These are phyloP conservation scores for Botrytis fragariae DNA, from an alignment of 2,329 filamentous ascomycete genomes.

Conservation along the genomic window DNA sequence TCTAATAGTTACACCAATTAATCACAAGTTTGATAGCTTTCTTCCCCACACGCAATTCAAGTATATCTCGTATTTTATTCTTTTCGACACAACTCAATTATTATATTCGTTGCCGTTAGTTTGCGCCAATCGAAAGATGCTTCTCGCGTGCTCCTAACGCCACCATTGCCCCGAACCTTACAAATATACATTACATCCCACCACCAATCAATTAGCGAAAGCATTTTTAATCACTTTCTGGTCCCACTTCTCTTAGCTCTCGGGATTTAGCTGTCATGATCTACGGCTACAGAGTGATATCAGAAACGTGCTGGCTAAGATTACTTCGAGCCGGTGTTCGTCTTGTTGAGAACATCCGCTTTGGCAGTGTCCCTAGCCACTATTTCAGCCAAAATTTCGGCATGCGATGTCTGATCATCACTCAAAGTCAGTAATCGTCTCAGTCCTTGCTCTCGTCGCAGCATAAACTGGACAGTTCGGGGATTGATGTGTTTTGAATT, in stretches of 20 bases:
- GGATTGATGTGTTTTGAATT: neutral
- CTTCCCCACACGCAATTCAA: too few species aligned
- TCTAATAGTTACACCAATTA: neutral
- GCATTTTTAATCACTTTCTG: neutral
- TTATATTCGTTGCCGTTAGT: neutral
- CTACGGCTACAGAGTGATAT: rapidly evolving
- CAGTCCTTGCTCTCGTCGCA: neutral
- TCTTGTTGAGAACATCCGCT: neutral
- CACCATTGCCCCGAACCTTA: too few species aligned
- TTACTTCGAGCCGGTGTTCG: neutral
- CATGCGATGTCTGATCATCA: neutral
- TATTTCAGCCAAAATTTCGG: neutral
- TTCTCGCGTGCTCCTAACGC: neutral
- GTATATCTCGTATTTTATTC: neutral
- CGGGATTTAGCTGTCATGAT: neutral
- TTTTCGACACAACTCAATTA: rapidly evolving
- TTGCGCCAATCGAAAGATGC: neutral
- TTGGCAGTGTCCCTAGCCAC: neutral
- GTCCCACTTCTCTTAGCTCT: too few species aligned
- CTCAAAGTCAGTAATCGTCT: neutral
- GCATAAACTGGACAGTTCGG: neutral
- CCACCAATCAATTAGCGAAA: neutral
- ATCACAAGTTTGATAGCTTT: neutral
- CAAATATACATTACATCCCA: neutral
- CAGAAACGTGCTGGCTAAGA: neutral